These are phyloP conservation scores for Ophiostoma ulmi DNA, from an alignment of 2,329 filamentous ascomycete genomes.

Conservation along the genomic window DNA sequence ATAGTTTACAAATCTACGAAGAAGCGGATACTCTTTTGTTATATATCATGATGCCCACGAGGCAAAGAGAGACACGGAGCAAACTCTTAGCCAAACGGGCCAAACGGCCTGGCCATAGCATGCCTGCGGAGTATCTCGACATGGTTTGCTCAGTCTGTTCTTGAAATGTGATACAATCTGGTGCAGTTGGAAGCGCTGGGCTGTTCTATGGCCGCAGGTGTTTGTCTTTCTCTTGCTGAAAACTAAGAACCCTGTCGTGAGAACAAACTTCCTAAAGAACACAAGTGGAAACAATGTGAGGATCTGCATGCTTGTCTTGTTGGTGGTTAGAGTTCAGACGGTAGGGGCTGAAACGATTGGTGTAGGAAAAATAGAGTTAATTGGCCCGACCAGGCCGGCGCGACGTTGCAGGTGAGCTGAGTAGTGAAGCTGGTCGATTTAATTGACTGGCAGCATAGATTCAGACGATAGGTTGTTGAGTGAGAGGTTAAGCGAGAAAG, in stretches of 20 bases:
- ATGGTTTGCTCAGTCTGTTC: not conserved
- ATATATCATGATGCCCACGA: not conserved
- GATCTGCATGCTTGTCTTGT: not conserved
- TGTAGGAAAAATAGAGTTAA: slow-evolving; percentile 11
- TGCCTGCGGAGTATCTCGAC: not conserved
- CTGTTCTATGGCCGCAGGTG: not conserved
- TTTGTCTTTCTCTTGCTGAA: not conserved
- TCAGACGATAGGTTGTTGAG: not conserved
- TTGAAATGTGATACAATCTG: not conserved
- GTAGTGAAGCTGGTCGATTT: not conserved
- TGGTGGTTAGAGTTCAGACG: slow-evolving; percentile 2
- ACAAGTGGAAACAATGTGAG: not conserved
- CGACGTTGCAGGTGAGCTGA: slow-evolving; percentile 10
- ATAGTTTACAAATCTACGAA: not conserved
- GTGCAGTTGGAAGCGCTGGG: not conserved
- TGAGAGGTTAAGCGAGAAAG: not conserved
- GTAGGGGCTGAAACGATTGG: slow-evolving; percentile 15
- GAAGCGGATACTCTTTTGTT: not conserved
- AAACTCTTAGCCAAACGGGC: not conserved
- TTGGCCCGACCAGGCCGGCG: slow-evolving; percentile 9
- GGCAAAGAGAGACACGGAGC: not conserved
- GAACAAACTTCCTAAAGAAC: not conserved
- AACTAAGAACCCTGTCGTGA: not conserved
- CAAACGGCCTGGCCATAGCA: not conserved
- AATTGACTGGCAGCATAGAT: too few relatives aligned